Base-by-base conservation (phyloP, 805 yeast species). In the Wickerhamomyces chaumierensis region DNA sequence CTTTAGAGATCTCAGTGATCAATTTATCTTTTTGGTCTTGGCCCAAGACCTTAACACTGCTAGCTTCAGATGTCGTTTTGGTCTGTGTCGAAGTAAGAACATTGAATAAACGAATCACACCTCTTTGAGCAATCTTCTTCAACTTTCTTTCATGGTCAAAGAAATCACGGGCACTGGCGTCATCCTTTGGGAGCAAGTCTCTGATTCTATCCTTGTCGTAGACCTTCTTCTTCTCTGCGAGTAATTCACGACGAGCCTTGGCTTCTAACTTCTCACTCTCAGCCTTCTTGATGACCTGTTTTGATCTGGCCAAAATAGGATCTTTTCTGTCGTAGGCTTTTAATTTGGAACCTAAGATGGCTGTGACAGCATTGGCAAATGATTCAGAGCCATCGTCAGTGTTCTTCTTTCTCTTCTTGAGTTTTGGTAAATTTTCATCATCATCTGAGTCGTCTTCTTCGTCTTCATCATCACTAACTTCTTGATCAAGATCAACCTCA, bases 301-400 rank as follows among this genome's bases (percentile, higher is more conserved):
- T 82, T 52, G 83, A 82, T 61, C 97, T 77, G 7, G 90, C 88
- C 61, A 90, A 69, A 40, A 90, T 84, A 3, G 98, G 98, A 56
- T 88, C 95, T 34, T 72, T 72, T 53, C 96, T 70, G 53, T 82
- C 86, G 51, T 90, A 82, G 0, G 95, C 94, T 57, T 92, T 92
- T 47, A 90, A 66, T 51, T 76, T 79, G 2, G 97, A 85, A 5
- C 81, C 82, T 37, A 90, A 62, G 50, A 90, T 81, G 14, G 95
- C 92, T 47, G 66, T 75, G 53, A 92, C 75, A 0, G 97, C 97
- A 39, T 62, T 69, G 16, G 95, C 84, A 53, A 92, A 90, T 2
- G 76, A 68, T 34, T 68, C 78, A 1, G 85, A 70, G n/a, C 87
- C 90, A 57, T 80, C 86, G 43, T 72, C 80, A 34, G 62, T 61